Conservation (phyloP, 805 yeast species). For the Ogataea glucozyma region DNA sequence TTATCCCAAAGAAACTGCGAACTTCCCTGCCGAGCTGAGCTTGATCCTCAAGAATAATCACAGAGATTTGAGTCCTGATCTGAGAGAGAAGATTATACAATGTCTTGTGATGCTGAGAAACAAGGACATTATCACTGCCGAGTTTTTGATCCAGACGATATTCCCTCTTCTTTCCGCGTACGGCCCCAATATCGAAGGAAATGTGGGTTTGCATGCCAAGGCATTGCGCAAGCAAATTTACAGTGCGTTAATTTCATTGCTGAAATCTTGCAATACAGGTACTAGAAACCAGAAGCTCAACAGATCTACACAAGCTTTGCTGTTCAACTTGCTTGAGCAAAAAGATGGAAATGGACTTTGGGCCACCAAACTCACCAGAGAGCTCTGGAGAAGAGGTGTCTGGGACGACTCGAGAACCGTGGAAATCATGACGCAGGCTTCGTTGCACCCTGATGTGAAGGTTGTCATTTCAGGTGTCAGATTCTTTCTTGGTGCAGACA, state of each 20-base stretch:
- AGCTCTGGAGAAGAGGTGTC: constrained; percentile 94
- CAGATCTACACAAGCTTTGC: constrained; percentile 85
- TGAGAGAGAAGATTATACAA: constrained; percentile 89
- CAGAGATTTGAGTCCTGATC: constrained; percentile 75
- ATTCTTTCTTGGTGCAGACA: constrained; percentile 93
- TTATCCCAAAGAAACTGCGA: constrained; percentile 83
- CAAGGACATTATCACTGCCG: constrained; percentile 76
- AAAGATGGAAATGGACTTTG: constrained; percentile 80
- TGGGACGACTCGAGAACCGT: constrained; percentile 98
- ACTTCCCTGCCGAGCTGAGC: constrained; percentile 80
- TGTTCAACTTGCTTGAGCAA: constrained; percentile 83
- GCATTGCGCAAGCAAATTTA: constrained; percentile 82
- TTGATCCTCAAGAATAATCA: constrained; percentile 72
- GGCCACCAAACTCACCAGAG: constrained; percentile 95
- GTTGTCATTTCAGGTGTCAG: constrained; percentile 87
- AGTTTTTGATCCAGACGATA: constrained; percentile 76
- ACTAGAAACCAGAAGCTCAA: constrained; percentile 87
- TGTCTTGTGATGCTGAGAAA: constrained; percentile 89
- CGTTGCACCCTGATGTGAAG: constrained; percentile 82
- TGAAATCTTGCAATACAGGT: constrained; percentile 85
- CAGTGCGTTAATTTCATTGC: constrained; percentile 69
- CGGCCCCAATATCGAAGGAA: constrained; percentile 48
- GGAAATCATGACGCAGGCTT: constrained; percentile 97
- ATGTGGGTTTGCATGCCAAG: constrained; percentile 67
- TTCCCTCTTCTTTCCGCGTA: constrained; percentile 83